Evolutionary conservation across 2,329 filamentous ascomycete genomes (phyloP), one percentile per base, ranked within the genome.

Genomic region (Colletotrichum simmondsii): DNA sequence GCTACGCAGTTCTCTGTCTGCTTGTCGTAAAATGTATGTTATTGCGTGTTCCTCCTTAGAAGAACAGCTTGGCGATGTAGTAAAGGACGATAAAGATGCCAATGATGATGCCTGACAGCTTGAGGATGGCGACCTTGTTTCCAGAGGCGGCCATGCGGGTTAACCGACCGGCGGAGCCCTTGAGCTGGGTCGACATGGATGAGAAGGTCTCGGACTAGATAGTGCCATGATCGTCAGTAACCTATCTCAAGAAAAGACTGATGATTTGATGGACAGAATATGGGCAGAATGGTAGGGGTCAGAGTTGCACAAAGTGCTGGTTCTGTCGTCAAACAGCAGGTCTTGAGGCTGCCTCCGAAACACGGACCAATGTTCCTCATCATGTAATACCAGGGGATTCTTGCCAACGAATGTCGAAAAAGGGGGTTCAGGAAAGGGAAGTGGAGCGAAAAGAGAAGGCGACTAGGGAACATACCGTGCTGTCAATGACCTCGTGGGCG

Each of bases 341-440:
- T 95, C 93, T 96, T 96, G 94, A 95, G 90, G 91, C 93, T 92
- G 92, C 92, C 83, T 96, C 93, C 90, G 94, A 92, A 96, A 97
- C 94, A 96, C 93, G 94, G 94, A 96, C 94, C 93, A 95, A 95
- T 92, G 88, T 88, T 89, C 93, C 89, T 95, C 94, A 95, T 95
- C 93, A 92, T 88, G 77, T 79, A 82, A 49, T 49, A 61, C 71
- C 61, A 57, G 30, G 68, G 30, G 64, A 3, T 5, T 49, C 11
- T n/a, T 49, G n/a, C 32, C 3, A 8, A 16, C 8, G 59, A 11
- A 42, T 22, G 53, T 28, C 5, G 46, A 4, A 22, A 42, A 57
- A 54, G 42, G 4, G 42, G 32, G 5, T 16, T 2, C 37, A 35
- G 7, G 12, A 53, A 22, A 24, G 19, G 24, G 59, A 64, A 24